phyloP scores from a whole-genome alignment of 345 rosid species.

The Aethionema arabicum region DNA sequence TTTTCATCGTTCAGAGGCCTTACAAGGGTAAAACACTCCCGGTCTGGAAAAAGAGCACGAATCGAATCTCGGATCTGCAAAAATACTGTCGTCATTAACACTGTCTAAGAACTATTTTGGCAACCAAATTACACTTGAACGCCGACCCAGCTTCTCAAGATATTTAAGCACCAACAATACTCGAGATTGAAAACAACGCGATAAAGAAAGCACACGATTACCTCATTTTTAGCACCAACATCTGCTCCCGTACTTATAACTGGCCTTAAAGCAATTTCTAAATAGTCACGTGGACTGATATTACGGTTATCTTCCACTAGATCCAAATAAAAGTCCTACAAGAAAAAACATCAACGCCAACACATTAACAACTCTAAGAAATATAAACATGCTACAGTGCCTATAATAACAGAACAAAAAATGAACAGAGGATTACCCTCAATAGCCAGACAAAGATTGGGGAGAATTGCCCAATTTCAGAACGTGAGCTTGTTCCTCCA shows the following conservation, averaged over 20 bases:
- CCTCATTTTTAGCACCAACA: slow-evolving; percentile 93
- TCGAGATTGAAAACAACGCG: slow-evolving; percentile 1
- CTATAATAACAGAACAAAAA: neutral
- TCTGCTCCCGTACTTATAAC: slow-evolving; percentile 80
- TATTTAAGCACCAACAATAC: too few species aligned
- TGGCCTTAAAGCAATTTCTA: slow-evolving; percentile 87
- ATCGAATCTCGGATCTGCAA: slow-evolving; percentile 86
- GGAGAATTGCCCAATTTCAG: slow-evolving; percentile 91
- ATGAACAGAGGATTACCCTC: slow-evolving; percentile 55
- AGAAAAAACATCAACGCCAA: slow-evolving; percentile 17
- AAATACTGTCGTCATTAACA: slow-evolving; percentile 10
- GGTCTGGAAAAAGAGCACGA: slow-evolving; percentile 88
- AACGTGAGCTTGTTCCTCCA: slow-evolving; percentile 68
- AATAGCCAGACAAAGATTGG: slow-evolving; percentile 99
- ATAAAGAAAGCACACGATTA: slow-evolving; percentile 31
- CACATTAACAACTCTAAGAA: neutral
- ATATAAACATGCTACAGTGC: neutral
- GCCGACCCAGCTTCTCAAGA: neutral
- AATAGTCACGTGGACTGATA: slow-evolving; percentile 93
- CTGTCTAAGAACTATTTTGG: neutral
- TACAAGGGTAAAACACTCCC: slow-evolving; percentile 91
- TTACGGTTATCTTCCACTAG: slow-evolving; percentile 75
- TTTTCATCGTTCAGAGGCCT: slow-evolving; percentile 86
- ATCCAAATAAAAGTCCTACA: slow-evolving; percentile 92
- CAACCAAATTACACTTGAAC: slow-evolving; percentile 1